A percentile compares a stretch with the other conserved stretches of the same genome.
Conservation (phyloP, 2,329 filamentous ascomycete genomes). For the Aspergillus phoenicis region DNA sequence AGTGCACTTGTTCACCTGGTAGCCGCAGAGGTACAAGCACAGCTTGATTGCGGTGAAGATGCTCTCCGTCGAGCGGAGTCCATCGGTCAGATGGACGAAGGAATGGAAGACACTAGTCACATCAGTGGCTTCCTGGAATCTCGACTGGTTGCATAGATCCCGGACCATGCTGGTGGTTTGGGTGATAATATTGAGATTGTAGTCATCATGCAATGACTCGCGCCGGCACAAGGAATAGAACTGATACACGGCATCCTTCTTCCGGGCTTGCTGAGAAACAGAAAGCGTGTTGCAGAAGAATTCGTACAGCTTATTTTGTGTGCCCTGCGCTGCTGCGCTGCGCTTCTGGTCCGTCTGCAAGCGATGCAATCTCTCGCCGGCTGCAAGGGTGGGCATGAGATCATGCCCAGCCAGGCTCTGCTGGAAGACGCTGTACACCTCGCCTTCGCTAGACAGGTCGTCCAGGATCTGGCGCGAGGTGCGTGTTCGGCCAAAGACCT, state of each 20-base stretch:
- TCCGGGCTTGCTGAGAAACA: conserved; percentile 25
- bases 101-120: conserved; percentile 38
- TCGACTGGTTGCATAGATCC: conserved; percentile 32
- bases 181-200: conserved; percentile 35
- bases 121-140: conserved; percentile 39
- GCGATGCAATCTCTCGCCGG: conserved; percentile 34
- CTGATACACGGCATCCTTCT: conserved; percentile 33
- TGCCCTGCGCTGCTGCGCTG: conserved; percentile 30
- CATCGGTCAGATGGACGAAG: conserved; percentile 38
- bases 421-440: conserved; percentile 45
- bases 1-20: conserved; percentile 33
- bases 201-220: conserved; percentile 33
- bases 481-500: conserved; percentile 41
- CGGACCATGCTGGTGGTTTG: conserved; percentile 31
- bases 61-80: conserved; percentile 34
- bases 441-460: conserved; percentile 47
- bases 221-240: conserved; percentile 38
- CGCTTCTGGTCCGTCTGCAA: conserved; percentile 38
- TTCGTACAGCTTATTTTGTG: conserved; percentile 38
- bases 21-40: conserved; percentile 39
- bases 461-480: conserved; percentile 46
- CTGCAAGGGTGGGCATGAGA: conserved; percentile 35
- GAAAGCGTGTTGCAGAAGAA: conserved; percentile 42
- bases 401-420: conserved; percentile 37
- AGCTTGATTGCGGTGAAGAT: conserved; percentile 42